phyloP scores from a whole-genome alignment of 768 basidiomycete species.

The Cubamyces lactineus region DNA sequence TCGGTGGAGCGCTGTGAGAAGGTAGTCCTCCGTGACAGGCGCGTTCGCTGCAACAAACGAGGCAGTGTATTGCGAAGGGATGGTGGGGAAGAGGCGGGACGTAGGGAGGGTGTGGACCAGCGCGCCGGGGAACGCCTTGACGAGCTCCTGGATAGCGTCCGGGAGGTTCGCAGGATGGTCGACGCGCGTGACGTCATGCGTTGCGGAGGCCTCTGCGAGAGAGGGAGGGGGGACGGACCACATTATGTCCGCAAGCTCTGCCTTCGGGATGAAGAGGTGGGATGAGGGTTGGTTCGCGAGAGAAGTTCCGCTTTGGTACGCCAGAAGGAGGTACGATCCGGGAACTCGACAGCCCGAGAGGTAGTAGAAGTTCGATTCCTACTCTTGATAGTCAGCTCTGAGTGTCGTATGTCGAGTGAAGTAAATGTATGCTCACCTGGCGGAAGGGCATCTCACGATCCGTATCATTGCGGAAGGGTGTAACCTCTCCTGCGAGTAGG shows the following conservation, averaged over 20 bases:
- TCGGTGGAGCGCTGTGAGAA: slow-evolving; percentile 77
- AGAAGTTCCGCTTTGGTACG: slow-evolving; percentile 54
- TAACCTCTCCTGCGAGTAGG: slow-evolving; percentile 65
- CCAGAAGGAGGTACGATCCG: slow-evolving; percentile 64
- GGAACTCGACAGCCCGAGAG: slow-evolving; percentile 81
- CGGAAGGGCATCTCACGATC: slow-evolving; percentile 79
- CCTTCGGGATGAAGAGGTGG: slow-evolving; percentile 79
- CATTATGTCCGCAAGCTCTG: slow-evolving; percentile 74
- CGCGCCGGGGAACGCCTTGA: slow-evolving; percentile 55
- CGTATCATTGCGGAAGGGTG: slow-evolving; percentile 76
- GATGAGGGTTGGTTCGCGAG: slow-evolving; percentile 46
- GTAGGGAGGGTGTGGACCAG: slow-evolving; percentile 69
- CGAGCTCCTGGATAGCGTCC: slow-evolving; percentile 47
- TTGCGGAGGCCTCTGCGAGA: slow-evolving; percentile 53
- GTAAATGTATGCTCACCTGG: slow-evolving; percentile 35
- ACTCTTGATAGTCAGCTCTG: not conserved
- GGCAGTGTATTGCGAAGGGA: slow-evolving; percentile 48
- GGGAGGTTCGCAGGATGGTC: slow-evolving; percentile 52
- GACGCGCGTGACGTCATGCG: slow-evolving; percentile 64
- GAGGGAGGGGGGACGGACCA: slow-evolving; percentile 89
- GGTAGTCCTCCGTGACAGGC: slow-evolving; percentile 58
- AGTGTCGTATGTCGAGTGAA: slow-evolving; percentile 30
- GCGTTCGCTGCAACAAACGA: slow-evolving; percentile 40
- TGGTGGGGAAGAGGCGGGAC: slow-evolving; percentile 54
- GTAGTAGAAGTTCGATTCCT: slow-evolving; percentile 90